phyloP scores from a whole-genome alignment of 768 basidiomycete genomes.

The Cantharellus anzutake region DNA sequence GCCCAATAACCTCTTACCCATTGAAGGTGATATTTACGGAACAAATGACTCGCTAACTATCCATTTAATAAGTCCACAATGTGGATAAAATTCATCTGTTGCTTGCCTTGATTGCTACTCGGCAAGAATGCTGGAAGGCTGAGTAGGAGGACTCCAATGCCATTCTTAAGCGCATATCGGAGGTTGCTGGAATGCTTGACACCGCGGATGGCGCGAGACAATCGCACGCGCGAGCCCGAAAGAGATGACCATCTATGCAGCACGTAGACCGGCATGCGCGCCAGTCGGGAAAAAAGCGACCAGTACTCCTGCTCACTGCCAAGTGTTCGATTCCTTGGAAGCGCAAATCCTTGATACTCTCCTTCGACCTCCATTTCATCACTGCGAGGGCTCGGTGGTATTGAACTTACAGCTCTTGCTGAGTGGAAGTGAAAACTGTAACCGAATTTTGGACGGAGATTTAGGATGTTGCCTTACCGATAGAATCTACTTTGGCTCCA shows the following conservation, averaged over 20 bases:
- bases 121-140: constrained; percentile 27
- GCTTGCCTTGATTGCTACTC: constrained; percentile 13
- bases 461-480: too few species aligned
- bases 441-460: too few species aligned
- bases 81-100: neutral
- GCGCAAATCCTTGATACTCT: too few species aligned
- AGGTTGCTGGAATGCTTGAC: constrained; percentile 25
- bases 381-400: too few species aligned
- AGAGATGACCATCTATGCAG: neutral
- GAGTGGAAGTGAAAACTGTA: too few species aligned
- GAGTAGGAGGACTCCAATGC: constrained; percentile 24
- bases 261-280: too few species aligned
- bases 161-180: constrained; percentile 28
- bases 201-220: constrained; percentile 18
- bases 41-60: constrained; percentile 22
- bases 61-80: neutral
- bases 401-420: too few species aligned
- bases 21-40: constrained; percentile 21
- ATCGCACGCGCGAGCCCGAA: constrained; percentile 20
- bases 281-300: too few species aligned
- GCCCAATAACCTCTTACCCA: constrained; percentile 19
- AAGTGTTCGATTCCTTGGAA: too few species aligned
- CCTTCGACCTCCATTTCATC: too few species aligned
- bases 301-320: too few species aligned
- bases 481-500: too few species aligned